Evolutionary conservation across 257 asterid species (phyloP).

Genomic region (Capsicum baccatum): DNA sequence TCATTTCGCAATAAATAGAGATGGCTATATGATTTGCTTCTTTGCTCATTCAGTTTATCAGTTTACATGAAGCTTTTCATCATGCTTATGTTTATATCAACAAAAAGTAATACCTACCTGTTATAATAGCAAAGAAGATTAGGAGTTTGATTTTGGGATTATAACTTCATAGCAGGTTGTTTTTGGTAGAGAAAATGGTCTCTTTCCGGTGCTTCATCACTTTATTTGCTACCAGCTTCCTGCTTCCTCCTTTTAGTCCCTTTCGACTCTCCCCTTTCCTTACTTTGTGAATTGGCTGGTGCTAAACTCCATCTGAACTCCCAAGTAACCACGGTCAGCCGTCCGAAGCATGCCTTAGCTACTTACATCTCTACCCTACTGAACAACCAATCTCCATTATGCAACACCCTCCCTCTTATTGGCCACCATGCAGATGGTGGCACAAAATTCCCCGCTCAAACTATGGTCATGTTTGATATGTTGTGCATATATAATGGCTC

Average conservation of each 20-base stretch:
- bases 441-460: neutral
- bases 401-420: neutral
- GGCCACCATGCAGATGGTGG: neutral
- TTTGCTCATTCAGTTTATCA: neutral
- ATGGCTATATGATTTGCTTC: neutral
- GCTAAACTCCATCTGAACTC: neutral
- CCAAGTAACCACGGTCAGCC: neutral
- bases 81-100: constrained; percentile 1
- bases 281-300: neutral
- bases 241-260: neutral
- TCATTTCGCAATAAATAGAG: neutral
- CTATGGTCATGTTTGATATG: neutral
- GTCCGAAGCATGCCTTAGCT: neutral
- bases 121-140: neutral
- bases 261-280: neutral
- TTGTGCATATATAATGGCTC: neutral
- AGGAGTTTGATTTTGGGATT: neutral
- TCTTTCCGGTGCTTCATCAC: neutral
- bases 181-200: constrained; percentile 15
- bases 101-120: neutral
- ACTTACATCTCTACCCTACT: neutral
- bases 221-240: neutral
- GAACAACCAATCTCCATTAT: neutral
- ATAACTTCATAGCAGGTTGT: neutral
- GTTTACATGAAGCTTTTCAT: neutral